Percentiles rank a stretch among this genome's conserved stretches.
Conservation (phyloP, 202 grass and related monocot genomes). For the Panicum virgatum region DNA sequence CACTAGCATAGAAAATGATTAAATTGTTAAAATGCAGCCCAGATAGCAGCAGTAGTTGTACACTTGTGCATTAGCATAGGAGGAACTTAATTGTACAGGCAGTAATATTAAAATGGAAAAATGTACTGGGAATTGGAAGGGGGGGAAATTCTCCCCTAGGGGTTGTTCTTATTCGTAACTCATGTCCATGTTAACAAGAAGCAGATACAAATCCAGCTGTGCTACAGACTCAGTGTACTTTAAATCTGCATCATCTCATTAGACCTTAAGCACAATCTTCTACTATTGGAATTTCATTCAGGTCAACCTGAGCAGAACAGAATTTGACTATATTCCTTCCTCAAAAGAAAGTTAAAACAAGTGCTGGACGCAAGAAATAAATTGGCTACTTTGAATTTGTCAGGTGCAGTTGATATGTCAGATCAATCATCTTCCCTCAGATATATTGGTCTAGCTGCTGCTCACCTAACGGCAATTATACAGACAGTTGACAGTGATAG, state of each 20-base stretch:
- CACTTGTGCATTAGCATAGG: not conserved
- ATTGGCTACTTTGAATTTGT: constrained; percentile 16
- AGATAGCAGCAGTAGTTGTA: not conserved
- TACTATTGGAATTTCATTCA: not conserved
- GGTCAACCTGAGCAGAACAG: not conserved
- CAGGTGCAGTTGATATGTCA: constrained; percentile 20
- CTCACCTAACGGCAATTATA: constrained; percentile 28
- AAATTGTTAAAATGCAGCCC: not conserved
- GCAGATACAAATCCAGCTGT: constrained; percentile 11
- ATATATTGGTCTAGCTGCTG: constrained; percentile 30
- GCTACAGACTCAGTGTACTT: not conserved
- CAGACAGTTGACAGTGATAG: constrained; percentile 16
- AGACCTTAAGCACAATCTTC: not conserved
- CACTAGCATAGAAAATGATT: constrained; percentile 26
- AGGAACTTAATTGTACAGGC: not conserved
- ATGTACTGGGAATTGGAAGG: too few relatives aligned
- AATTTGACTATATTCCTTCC: constrained; percentile 1
- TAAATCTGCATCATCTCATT: not conserved
- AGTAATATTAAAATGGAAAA: constrained; percentile 3
- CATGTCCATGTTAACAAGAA: constrained; percentile 33
- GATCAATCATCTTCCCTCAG: constrained; percentile 2
- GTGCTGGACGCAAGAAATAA: not conserved
- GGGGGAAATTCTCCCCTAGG: too few relatives aligned
- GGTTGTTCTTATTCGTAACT: constrained; percentile 12
- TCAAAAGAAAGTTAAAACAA: constrained; percentile 22